Conservation (phyloP, 441 rosid genomes). For the Erysimum pusillum region DNA sequence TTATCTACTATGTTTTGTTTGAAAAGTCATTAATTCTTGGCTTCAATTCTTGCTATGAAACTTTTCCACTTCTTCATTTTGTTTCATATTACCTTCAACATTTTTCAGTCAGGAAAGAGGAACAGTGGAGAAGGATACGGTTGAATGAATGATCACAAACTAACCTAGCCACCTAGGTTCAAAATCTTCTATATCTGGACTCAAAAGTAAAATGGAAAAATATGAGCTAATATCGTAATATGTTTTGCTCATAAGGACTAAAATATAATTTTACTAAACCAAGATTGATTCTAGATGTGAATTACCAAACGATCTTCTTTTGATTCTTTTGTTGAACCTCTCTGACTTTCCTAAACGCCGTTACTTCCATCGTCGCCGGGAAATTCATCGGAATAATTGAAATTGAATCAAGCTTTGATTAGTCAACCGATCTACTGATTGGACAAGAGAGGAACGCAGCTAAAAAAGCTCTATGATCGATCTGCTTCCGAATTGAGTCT, state of each 20-base stretch:
- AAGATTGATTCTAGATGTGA: conserved; percentile 7
- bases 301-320: background rate
- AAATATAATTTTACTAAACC: background rate
- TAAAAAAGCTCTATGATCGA: conserved; percentile 22
- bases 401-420: background rate
- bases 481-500: conserved; percentile 25
- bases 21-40: background rate
- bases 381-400: conserved; percentile 13
- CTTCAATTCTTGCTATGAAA: no score
- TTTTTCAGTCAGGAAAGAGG: background rate
- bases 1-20: background rate
- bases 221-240: background rate
- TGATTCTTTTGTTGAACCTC: conserved; percentile 19
- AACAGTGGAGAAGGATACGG: background rate
- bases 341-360: background rate
- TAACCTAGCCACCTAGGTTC: background rate
- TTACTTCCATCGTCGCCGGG: background rate
- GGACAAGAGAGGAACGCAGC: conserved; percentile 9
- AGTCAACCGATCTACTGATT: conserved; percentile 4
- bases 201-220: background rate
- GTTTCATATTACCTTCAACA: background rate
- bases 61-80: no score
- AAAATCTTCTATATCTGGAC: background rate
- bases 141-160: background rate
- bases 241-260: background rate